Evolutionary conservation across 106 monocot species (phyloP), one percentile per base, ranked within the genome.

Genomic region (Allium fistulosum): DNA sequence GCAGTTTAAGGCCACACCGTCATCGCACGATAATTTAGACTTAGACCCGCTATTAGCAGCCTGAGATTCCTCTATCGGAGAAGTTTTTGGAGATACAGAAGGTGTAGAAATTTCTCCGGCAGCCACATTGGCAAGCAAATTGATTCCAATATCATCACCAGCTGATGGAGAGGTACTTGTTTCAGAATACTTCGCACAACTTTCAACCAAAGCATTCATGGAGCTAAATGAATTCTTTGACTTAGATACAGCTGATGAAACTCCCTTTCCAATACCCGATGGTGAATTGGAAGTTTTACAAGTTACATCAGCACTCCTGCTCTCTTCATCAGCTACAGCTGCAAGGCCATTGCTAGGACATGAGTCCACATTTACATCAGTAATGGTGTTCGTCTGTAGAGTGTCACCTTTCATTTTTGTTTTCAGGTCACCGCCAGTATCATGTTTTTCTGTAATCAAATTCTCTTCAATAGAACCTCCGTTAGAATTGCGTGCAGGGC

Each of bases 71-170:
- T 57, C 26, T 27, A 53, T 69, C 53, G 82, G 68, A 46, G 71
- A 81, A 69, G 51, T 69, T 62, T 67, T 73, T 26, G 84, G 80
- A 59, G 87, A 88, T 58, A 58, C 69, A 48, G 67, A 48, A 3
- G 82, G 77, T 7, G 87, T 78, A 15, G 81, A 71, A 37, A 85
- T 88, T 72, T 93, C 86, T 52, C 84, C 88, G 51, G 88, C 72
- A 75, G 90, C 90, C n/a, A 92, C 92, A 82, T 78, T 88, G 10
- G 93, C 85, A 66, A 88, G 88, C 62, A 88, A 62, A 79, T 86
- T 86, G 78, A 85, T 92, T 18, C 88, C 92, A 28, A 78, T 72
- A 83, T 92, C 83, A 72, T 88, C 92, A 9, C 82, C 92, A 58
- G 56, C 82, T 12, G 75, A 73, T 62, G 80, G 60, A 57, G 80